phyloP scores from a whole-genome alignment of 768 basidiomycete genomes.

The Auriscalpium orientale region DNA sequence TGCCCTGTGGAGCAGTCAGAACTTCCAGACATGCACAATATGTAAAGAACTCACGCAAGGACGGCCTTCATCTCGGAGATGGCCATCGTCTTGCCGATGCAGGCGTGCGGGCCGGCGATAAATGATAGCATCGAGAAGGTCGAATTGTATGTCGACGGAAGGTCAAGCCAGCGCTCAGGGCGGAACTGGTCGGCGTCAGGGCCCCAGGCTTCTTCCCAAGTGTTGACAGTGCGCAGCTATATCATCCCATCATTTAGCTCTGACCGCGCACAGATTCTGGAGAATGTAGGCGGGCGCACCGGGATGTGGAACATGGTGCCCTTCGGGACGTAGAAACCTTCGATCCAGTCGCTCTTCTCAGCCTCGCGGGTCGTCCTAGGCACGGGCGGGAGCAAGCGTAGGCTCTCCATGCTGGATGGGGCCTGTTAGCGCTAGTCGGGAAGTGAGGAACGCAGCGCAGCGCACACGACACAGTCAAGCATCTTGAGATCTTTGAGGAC shows the following conservation, averaged over 20 bases:
- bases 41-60: constrained; percentile 8
- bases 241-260: not conserved
- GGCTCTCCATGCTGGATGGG: constrained; percentile 11
- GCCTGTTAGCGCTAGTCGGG: not conserved
- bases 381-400: constrained; percentile 16
- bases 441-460: not conserved
- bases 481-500: constrained; percentile 12
- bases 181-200: constrained; percentile 41
- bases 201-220: constrained; percentile 43
- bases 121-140: constrained; percentile 34
- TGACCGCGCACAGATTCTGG: no score
- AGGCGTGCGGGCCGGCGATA: constrained; percentile 37
- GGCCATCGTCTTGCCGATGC: constrained; percentile 41
- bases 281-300: constrained; percentile 1
- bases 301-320: constrained; percentile 37
- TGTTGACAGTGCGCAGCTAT: constrained; percentile 44
- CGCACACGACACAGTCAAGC: constrained; percentile 17
- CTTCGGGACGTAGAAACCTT: constrained; percentile 36
- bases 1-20: constrained; percentile 17
- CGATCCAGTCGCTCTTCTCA: constrained; percentile 16
- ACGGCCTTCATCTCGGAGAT: constrained; percentile 42
- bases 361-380: constrained; percentile 15
- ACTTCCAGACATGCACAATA: not conserved
- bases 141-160: constrained; percentile 26
- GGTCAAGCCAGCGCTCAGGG: constrained; percentile 38